Conservation (phyloP, 768 basidiomycete genomes). For the Naganishia antarctica region DNA sequence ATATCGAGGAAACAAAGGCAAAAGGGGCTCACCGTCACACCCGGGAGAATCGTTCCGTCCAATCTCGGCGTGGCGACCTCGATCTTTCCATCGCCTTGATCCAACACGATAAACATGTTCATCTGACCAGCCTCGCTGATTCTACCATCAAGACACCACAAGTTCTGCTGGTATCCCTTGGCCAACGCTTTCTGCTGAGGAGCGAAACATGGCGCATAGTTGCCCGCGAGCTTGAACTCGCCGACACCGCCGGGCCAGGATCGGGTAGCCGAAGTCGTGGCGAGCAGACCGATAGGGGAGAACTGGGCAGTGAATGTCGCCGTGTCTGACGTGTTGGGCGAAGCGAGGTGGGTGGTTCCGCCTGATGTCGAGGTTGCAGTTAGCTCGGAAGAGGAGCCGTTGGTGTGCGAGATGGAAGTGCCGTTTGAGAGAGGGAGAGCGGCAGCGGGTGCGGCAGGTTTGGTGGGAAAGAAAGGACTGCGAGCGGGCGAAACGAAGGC, state of each 20-base stretch:
- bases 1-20: neutral
- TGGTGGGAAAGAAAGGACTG: slow-evolving; percentile 35
- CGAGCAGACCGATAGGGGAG: slow-evolving; percentile 33
- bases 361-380: slow-evolving; percentile 22
- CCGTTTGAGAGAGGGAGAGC: slow-evolving; percentile 15
- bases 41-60: slow-evolving; percentile 28
- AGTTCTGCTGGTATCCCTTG: slow-evolving; percentile 35
- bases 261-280: slow-evolving; percentile 21
- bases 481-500: too few relatives aligned
- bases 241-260: slow-evolving; percentile 28
- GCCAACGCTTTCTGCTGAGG: slow-evolving; percentile 29
- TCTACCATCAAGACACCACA: slow-evolving; percentile 31
- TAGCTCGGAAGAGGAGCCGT: slow-evolving; percentile 9
- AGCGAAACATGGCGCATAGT: slow-evolving; percentile 35
- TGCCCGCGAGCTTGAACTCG: slow-evolving; percentile 31
- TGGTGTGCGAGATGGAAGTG: slow-evolving; percentile 5
- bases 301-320: slow-evolving; percentile 21
- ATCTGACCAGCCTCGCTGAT: slow-evolving; percentile 31
- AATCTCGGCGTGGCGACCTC: slow-evolving; percentile 26
- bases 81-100: slow-evolving; percentile 9
- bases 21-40: slow-evolving; percentile 25
- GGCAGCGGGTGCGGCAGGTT: slow-evolving; percentile 3
- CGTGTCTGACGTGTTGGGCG: neutral
- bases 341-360: neutral
- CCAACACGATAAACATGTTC: slow-evolving; percentile 30